phyloP scores from a whole-genome alignment of 495 filamentous ascomycete species.

The Neurospora intermedia region DNA sequence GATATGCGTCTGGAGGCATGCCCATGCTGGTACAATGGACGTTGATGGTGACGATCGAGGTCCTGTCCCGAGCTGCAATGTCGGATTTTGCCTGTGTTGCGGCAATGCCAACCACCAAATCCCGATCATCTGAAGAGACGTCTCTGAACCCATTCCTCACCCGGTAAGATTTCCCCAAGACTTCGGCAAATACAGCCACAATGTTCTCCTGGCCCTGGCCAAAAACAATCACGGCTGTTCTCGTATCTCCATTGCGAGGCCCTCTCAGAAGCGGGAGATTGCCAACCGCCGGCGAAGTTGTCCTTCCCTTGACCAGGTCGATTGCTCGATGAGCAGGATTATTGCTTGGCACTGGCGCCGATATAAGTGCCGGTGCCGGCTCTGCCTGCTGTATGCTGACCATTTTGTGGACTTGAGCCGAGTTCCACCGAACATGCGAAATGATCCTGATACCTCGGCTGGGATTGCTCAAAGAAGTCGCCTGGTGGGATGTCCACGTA shows the following conservation, averaged over 20 bases:
- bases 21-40: constrained; percentile 61
- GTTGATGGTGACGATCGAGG: constrained; percentile 52
- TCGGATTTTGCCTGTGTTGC: constrained; percentile 41
- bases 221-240: constrained; percentile 51
- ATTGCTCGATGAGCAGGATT: constrained; percentile 13
- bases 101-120: constrained; percentile 47
- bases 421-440: constrained; percentile 8
- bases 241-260: constrained; percentile 35
- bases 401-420: constrained; percentile 13
- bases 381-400: constrained; percentile 28
- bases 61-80: constrained; percentile 39
- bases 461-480: not conserved
- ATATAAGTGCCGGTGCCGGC: constrained; percentile 18
- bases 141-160: constrained; percentile 42
- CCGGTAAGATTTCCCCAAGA: constrained; percentile 55
- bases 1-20: constrained; percentile 50
- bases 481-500: not conserved
- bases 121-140: constrained; percentile 37
- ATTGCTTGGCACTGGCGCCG: constrained; percentile 17
- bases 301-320: constrained; percentile 20
- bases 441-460: constrained; percentile 4
- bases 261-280: constrained; percentile 23
- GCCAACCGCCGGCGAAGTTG: constrained; percentile 13
- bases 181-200: constrained; percentile 55
- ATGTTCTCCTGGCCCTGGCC: constrained; percentile 51